A percentile compares a stretch with the other conserved stretches of the same genome.
Conservation (phyloP, 2,329 filamentous ascomycete species). For the Periconia macrospinosa region DNA sequence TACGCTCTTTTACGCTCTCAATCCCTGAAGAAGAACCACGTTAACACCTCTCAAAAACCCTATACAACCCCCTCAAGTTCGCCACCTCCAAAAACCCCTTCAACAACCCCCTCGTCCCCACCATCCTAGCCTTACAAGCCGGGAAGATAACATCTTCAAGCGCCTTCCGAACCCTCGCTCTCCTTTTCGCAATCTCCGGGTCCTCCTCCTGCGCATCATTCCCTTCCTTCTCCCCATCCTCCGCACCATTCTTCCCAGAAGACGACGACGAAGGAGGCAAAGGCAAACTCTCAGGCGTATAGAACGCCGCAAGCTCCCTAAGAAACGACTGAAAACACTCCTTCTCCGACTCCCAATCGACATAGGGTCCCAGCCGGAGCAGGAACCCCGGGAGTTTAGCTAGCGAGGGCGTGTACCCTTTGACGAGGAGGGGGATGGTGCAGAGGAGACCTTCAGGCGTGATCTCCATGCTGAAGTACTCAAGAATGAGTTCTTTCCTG, state of each 20-base stretch:
- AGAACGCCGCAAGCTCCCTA: constrained; percentile 85
- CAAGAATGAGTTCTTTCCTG: constrained; percentile 80
- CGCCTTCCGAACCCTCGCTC: constrained; percentile 70
- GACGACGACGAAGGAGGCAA: constrained; percentile 33
- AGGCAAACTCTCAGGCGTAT: constrained; percentile 84
- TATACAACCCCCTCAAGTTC: constrained; percentile 87
- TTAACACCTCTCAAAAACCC: constrained; percentile 91
- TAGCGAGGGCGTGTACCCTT: constrained; percentile 83
- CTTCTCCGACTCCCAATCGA: constrained; percentile 85
- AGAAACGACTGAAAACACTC: constrained; percentile 83
- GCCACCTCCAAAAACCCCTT: constrained; percentile 83
- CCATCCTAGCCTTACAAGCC: constrained; percentile 77
- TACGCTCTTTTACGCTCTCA: too few species aligned
- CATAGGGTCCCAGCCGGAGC: constrained; percentile 81
- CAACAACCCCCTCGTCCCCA: constrained; percentile 79
- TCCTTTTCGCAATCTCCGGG: constrained; percentile 52
- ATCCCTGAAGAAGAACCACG: too few species aligned
- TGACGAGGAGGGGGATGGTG: constrained; percentile 80
- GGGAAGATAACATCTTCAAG: constrained; percentile 90
- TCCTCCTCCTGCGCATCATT: constrained; percentile 33
- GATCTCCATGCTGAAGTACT: constrained; percentile 90
- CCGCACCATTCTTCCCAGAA: constrained; percentile 37
- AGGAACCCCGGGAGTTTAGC: constrained; percentile 88
- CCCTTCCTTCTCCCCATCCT: constrained; percentile 46
- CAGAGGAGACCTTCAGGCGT: constrained; percentile 75